Evolutionary conservation across 2,329 filamentous ascomycete species (phyloP).

Genomic region (Fusarium sp.): DNA sequence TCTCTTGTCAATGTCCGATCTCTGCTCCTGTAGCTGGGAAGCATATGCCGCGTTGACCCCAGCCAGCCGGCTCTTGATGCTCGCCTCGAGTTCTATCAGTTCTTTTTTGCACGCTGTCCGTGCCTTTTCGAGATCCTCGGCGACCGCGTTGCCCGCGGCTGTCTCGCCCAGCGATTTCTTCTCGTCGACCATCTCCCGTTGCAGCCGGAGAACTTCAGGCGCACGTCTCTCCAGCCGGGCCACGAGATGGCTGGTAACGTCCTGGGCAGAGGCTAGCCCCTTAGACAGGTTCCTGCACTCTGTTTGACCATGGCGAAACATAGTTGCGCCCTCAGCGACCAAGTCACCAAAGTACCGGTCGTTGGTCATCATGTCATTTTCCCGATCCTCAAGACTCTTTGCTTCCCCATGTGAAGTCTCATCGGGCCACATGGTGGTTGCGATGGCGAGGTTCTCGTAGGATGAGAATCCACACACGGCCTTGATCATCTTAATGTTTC

Average conservation of each 20-base stretch:
- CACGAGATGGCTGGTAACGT: not conserved
- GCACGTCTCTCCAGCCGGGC: not conserved
- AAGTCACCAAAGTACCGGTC: not conserved
- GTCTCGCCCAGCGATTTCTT: not conserved
- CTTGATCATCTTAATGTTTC: constrained; percentile 11
- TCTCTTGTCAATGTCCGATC: not conserved
- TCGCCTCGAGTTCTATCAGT: not conserved
- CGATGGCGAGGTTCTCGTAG: constrained; percentile 5
- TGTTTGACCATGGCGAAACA: not conserved
- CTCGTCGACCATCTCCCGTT: constrained; percentile 5
- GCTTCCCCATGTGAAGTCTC: not conserved
- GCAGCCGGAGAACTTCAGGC: not conserved
- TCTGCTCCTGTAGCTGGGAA: not conserved
- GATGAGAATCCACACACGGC: not conserved
- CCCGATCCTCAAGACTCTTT: not conserved
- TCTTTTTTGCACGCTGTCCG: not conserved
- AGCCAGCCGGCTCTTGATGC: not conserved
- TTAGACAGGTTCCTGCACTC: not conserved
- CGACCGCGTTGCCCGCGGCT: not conserved
- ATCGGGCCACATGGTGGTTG: constrained; percentile 28
- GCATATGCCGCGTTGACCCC: not conserved
- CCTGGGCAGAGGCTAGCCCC: not conserved
- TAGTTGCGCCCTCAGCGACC: not conserved
- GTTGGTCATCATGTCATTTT: not conserved
- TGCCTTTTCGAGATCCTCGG: not conserved